These are phyloP conservation scores for Microbotryum violaceum DNA, from an alignment of 1,284 basidiomycete genomes.

Conservation along the genomic window DNA sequence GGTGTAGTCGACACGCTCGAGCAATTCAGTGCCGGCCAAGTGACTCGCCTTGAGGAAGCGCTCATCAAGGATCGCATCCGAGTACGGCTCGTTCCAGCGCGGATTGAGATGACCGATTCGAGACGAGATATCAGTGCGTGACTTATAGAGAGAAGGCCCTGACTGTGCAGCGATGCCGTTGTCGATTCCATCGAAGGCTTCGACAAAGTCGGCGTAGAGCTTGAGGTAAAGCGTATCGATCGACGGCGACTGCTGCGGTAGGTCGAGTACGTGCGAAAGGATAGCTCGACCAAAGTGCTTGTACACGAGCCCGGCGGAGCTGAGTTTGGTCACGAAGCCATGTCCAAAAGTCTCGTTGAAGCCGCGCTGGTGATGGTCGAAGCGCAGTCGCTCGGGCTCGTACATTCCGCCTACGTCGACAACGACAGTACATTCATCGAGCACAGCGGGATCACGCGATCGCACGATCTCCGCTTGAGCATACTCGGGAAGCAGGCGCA, in stretches of 20 bases:
- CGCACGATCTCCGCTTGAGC: slow-evolving; percentile 68
- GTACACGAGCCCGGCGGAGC: slow-evolving; percentile 87
- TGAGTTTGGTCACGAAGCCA: slow-evolving; percentile 73
- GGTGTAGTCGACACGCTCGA: slow-evolving; percentile 71
- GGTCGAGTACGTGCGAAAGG: slow-evolving; percentile 57
- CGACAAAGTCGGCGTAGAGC: slow-evolving; percentile 56
- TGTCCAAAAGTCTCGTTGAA: slow-evolving; percentile 84
- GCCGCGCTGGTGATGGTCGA: slow-evolving; percentile 94
- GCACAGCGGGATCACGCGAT: slow-evolving; percentile 67
- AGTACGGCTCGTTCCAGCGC: slow-evolving; percentile 73
- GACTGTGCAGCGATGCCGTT: slow-evolving; percentile 74
- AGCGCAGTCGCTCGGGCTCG: slow-evolving; percentile 66
- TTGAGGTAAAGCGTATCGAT: slow-evolving; percentile 76
- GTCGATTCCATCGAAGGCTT: slow-evolving; percentile 86
- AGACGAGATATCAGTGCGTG: slow-evolving; percentile 69
- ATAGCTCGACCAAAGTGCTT: slow-evolving; percentile 93
- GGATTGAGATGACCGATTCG: slow-evolving; percentile 75
- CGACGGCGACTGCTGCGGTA: slow-evolving; percentile 53
- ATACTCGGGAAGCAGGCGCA: slow-evolving; percentile 70
- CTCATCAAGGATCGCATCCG: slow-evolving; percentile 62
- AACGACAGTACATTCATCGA: slow-evolving; percentile 86
- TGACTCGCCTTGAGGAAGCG: slow-evolving; percentile 72
- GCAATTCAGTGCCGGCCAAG: slow-evolving; percentile 80
- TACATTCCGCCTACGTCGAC: slow-evolving; percentile 96
- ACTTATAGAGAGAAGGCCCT: slow-evolving; percentile 52